phyloP scores from a whole-genome alignment of 768 basidiomycete species.

The Mycena polygramma region DNA sequence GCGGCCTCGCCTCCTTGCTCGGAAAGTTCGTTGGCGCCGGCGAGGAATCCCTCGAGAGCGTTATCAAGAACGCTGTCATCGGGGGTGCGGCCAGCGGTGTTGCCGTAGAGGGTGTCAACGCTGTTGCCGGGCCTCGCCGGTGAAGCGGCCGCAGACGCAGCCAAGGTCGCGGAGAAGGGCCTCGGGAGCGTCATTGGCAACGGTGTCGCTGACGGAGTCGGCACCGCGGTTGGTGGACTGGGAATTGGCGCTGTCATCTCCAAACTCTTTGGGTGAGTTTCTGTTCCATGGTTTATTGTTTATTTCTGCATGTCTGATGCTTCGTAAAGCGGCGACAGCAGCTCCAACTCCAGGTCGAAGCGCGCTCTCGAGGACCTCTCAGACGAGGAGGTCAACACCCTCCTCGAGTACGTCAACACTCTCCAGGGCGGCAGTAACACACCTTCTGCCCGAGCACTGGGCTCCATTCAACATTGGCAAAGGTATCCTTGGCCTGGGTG shows the following conservation, averaged over 20 bases:
- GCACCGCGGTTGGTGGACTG: slow-evolving; percentile 16
- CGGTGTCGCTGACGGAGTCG: slow-evolving; percentile 23
- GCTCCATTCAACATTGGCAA: slow-evolving; percentile 23
- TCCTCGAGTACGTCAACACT: slow-evolving; percentile 22
- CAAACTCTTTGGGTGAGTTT: slow-evolving; percentile 28
- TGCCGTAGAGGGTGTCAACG: slow-evolving; percentile 20
- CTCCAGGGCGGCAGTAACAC: slow-evolving; percentile 5
- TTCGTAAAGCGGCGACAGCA: not conserved
- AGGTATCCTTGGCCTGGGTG: slow-evolving; percentile 16
- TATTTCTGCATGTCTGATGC: too few relatives aligned
- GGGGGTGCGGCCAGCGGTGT: slow-evolving; percentile 29
- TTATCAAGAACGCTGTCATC: slow-evolving; percentile 28
- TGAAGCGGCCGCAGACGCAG: slow-evolving; percentile 23
- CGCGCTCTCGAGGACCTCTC: slow-evolving; percentile 24
- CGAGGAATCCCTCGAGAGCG: slow-evolving; percentile 24
- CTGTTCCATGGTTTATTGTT: too few relatives aligned
- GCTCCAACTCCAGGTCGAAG: not conserved
- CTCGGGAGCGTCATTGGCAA: slow-evolving; percentile 19
- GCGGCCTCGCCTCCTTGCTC: not conserved
- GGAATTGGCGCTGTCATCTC: slow-evolving; percentile 12
- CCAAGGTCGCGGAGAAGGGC: slow-evolving; percentile 19
- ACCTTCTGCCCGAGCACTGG: not conserved
- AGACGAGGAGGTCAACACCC: slow-evolving; percentile 32
- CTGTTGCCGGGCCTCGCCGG: slow-evolving; percentile 8
- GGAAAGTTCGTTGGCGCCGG: slow-evolving; percentile 27